Base-by-base conservation (phyloP, 805 yeast species). In the Candida schatavii region DNA sequence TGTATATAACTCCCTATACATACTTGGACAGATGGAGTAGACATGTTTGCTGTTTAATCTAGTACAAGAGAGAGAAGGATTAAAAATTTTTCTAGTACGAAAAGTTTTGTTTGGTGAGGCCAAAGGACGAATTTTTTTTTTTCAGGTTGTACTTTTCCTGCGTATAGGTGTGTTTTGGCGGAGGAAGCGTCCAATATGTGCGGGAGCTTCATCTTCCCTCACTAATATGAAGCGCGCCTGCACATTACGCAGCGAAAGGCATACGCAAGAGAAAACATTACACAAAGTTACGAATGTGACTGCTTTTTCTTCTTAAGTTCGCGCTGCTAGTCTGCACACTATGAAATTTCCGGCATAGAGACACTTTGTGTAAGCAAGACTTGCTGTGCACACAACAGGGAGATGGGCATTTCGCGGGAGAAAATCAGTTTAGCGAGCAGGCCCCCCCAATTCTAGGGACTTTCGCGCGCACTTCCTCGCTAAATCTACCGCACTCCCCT, bases 21-120 rank as follows among this genome's bases (percentile, higher is more conserved):
- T 83, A 83, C 89, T 81, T 84, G 90, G 72, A 85, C 91, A 77
- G 90, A 83, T 81, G 85, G 88, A 72, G 88, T 71, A 70, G 85
- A 79, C 85, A 80, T 80, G 68, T 34, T 52, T 68, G 64, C 61
- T 59, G 46, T 27, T 38, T 22, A 19, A 38, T 23, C 27, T 23
- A 23, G 11, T 7, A 23, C 27, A 23, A 23, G 27, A 23, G 27
- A 23, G 27, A 23, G 27, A 23, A 23, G 27, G 27, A 23, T 23
- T 23, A 23, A 23, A 23, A 23, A 23, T 23, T 23, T 23, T 23
- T 23, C 11, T 23, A 23, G 7, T 23, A 23, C 11, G 27, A 23
- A 23, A 23, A 23, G 27, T 23, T 23, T 23, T 23, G 27, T 23
- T 23, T 23, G 27, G 27, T 23, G 27, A 23, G 27, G 10, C 7